A percentile compares a stretch with the other conserved stretches of the same genome.
Conservation (phyloP, 1,139 yeast genomes). For the Groenewaldozyma sp. region DNA sequence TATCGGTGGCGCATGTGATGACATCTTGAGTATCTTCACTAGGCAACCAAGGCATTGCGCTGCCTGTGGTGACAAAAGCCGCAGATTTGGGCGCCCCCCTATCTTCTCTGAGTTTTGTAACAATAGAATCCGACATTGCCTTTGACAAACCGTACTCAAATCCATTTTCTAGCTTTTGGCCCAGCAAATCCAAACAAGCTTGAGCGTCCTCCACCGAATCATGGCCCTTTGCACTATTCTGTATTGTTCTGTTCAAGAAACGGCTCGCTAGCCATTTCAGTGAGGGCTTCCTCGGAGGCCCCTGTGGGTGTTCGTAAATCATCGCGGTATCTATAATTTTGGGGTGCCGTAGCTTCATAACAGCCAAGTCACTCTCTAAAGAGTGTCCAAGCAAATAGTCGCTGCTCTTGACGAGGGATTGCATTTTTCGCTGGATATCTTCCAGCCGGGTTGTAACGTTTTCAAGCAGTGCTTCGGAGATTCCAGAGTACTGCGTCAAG, state of each 20-base stretch:
- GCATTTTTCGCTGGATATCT: conserved; percentile 57
- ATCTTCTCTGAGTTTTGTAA: conserved; percentile 13
- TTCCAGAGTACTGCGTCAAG: conserved; percentile 76
- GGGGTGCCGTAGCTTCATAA: conserved; percentile 67
- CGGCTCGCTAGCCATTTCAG: conserved; percentile 56
- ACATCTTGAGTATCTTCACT: conserved; percentile 30
- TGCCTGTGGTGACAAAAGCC: conserved; percentile 1
- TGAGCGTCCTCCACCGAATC: conserved; percentile 79
- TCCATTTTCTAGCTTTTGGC: conserved; percentile 61
- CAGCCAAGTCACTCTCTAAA: conserved; percentile 77
- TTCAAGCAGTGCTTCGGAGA: conserved; percentile 56
- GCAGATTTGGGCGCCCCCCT: not conserved
- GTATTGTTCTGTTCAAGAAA: conserved; percentile 52
- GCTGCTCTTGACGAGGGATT: conserved; percentile 52
- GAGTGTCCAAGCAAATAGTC: conserved; percentile 83
- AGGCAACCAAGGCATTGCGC: conserved; percentile 27
- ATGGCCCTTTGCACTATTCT: conserved; percentile 58
- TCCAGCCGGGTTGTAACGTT: conserved; percentile 54
- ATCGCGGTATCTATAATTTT: conserved; percentile 79
- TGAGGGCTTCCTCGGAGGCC: conserved; percentile 73
- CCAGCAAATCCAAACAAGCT: conserved; percentile 70
- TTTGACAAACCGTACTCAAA: conserved; percentile 44
- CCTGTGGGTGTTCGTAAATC: conserved; percentile 67
- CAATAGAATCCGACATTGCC: conserved; percentile 13
- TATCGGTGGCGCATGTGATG: conserved; percentile 47